Percentiles rank a stretch among this genome's conserved stretches.
Conservation (phyloP, 768 basidiomycete genomes). For the Mycena floridula region DNA sequence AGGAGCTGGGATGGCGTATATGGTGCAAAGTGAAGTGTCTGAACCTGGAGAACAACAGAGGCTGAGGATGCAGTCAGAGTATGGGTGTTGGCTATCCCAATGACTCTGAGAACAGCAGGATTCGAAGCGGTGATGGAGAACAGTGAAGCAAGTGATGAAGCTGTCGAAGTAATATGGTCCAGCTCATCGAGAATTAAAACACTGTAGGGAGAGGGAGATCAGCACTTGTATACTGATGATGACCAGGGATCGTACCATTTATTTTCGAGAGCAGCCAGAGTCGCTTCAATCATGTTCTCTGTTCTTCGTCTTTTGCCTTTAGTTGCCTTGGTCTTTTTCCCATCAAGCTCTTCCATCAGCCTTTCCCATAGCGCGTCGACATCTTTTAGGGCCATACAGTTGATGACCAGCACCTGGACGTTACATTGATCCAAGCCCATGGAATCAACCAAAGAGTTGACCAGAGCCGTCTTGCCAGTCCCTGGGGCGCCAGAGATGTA, state of each 20-base stretch:
- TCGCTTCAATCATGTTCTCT: constrained; percentile 38
- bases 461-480: constrained; percentile 85
- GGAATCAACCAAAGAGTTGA: constrained; percentile 54
- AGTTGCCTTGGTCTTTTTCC: constrained; percentile 25
- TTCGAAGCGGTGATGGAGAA: constrained; percentile 62
- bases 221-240: constrained; percentile 6
- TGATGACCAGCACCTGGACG: constrained; percentile 53
- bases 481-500: constrained; percentile 94
- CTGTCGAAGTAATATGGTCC: constrained; percentile 67
- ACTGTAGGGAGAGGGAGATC: constrained; percentile 33
- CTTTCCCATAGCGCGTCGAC: constrained; percentile 69
- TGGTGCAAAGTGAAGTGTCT: constrained; percentile 75
- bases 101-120: constrained; percentile 51
- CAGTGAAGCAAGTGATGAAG: constrained; percentile 52
- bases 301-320: constrained; percentile 38
- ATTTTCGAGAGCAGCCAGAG: constrained; percentile 33
- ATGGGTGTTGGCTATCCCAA: constrained; percentile 88
- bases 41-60: constrained; percentile 32
- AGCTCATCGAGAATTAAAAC: constrained; percentile 82
- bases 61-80: constrained; percentile 61
- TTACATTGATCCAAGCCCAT: constrained; percentile 28
- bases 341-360: constrained; percentile 50
- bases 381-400: constrained; percentile 73
- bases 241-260: constrained; percentile 43
- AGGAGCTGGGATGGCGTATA: constrained; percentile 71